Evolutionary conservation across 305 asterid species (phyloP).

Genomic region (Petunia hybrid): DNA sequence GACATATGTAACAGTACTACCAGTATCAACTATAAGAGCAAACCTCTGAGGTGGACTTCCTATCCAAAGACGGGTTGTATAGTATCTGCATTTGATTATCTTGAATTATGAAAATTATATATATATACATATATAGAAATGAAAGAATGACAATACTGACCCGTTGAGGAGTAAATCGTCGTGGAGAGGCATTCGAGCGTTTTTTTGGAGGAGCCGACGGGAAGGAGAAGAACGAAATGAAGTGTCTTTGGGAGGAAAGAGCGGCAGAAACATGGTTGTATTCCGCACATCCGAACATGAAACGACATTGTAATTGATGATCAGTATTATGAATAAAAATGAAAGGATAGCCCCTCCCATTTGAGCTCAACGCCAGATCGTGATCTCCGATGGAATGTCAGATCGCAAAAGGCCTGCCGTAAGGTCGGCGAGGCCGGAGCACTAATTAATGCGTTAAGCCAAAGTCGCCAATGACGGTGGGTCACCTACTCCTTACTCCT

Average conservation of each 20-base stretch:
- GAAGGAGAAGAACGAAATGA: conserved; percentile 24
- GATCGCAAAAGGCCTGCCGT: conserved; percentile 26
- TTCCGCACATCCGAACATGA: conserved; percentile 21
- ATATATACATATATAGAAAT: conserved; percentile 22
- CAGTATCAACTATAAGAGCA: conserved; percentile 94
- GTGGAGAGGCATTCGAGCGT: conserved; percentile 53
- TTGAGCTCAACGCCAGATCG: conserved; percentile 25
- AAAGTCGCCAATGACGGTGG: conserved; percentile 15
- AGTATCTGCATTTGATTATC: conserved; percentile 62
- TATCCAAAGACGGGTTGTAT: conserved; percentile 89
- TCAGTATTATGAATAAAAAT: neutral
- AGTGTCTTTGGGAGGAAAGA: conserved; percentile 44
- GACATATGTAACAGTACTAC: conserved; percentile 95
- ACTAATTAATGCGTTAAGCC: conserved; percentile 16
- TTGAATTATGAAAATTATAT: conserved; percentile 12
- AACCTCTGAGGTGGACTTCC: conserved; percentile 96
- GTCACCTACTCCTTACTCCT: neutral
- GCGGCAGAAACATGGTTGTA: conserved; percentile 53
- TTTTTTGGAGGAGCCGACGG: conserved; percentile 48
- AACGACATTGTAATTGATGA: conserved; percentile 26
- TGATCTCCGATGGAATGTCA: neutral
- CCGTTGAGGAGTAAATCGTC: conserved; percentile 57
- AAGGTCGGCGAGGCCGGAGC: conserved; percentile 20
- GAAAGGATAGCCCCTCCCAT: conserved; percentile 32
- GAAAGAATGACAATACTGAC: conserved; percentile 34